Evolutionary conservation across 2,329 filamentous ascomycete species (phyloP), one percentile per base, ranked within the genome.

Genomic region (Paraconiothyrium brasiliense): DNA sequence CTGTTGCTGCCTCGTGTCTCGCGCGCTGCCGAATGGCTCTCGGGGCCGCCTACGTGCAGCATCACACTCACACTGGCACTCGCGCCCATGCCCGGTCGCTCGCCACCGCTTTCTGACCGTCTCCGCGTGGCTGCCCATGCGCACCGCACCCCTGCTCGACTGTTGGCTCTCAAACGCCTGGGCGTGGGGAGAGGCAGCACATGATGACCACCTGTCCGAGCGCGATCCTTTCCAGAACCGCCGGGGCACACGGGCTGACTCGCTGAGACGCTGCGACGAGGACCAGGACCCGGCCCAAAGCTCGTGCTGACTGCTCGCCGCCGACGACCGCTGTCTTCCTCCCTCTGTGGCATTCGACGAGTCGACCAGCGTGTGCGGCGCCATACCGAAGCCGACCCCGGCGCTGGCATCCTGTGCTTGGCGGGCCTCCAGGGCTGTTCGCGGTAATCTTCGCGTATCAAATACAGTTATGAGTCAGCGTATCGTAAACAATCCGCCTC

Each of bases 111-210:
- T 55, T 51, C 51, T 54, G 50, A 37, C 47, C 57, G 41, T 34
- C 59, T 62, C 61, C 61, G 65, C 65, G 63, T 68, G 63, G 66
- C 63, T 56, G 49, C 51, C 62, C 60, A 51, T 67, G 65, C 61
- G 60, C 27, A 11, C 41, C 2, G 56, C 49, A 47, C 56, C 58
- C 60, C 62, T 65, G 58, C 51, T 32, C 50, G 22, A 24, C 57
- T 60, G 55, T 48, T 58, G 54, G 61, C 41, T 22, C 62, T 62
- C 65, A 62, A 62, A 63, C 64, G 72, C 52, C 72, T 73, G 61
- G 70, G 73, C 72, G 71, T 74, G 72, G 73, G 70, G 70, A 72
- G 63, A 64, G 63, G 62, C 64, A 66, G 73, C 72, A 74, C 72
- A 73, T 75, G 73, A 75, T 72, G 57, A 58, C 48, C 46, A 39